These are phyloP conservation scores for Boletellus sp. DNA, from an alignment of 768 basidiomycete species.

Conservation along the genomic window DNA sequence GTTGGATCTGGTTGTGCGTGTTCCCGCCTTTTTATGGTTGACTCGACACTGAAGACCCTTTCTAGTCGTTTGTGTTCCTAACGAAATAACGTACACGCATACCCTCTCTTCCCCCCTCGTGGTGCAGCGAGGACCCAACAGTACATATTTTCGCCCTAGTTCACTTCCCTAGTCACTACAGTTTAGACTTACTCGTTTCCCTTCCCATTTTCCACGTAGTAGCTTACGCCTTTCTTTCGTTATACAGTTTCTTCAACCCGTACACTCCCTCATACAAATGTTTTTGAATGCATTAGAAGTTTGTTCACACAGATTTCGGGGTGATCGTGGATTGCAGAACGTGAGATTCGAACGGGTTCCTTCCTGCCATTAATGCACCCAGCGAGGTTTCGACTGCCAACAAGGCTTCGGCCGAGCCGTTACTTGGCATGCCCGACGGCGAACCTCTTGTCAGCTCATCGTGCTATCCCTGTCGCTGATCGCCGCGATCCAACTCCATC, in stretches of 20 bases:
- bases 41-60: constrained; percentile 7
- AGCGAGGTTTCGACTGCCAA: neutral
- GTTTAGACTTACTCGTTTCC: constrained; percentile 23
- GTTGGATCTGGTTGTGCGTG: constrained; percentile 27
- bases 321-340: neutral
- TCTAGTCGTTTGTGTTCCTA: constrained; percentile 27
- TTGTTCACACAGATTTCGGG: constrained; percentile 3
- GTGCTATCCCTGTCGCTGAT: constrained; percentile 9
- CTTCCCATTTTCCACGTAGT: constrained; percentile 11
- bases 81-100: constrained; percentile 25
- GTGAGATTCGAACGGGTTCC: no score
- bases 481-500: constrained; percentile 7
- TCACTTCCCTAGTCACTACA: constrained; percentile 1
- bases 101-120: constrained; percentile 15
- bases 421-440: neutral
- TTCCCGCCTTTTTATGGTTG: neutral
- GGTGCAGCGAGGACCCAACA: constrained; percentile 19
- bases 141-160: constrained; percentile 22
- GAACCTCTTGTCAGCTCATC: neutral
- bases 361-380: neutral
- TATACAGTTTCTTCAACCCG: constrained; percentile 20
- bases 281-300: constrained; percentile 27
- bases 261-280: constrained; percentile 24
- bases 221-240: constrained; percentile 23
- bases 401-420: constrained; percentile 12